Evolutionary conservation across 164 flowering plant genomes (phyloP).

Genomic region (Saururus chinensis): DNA sequence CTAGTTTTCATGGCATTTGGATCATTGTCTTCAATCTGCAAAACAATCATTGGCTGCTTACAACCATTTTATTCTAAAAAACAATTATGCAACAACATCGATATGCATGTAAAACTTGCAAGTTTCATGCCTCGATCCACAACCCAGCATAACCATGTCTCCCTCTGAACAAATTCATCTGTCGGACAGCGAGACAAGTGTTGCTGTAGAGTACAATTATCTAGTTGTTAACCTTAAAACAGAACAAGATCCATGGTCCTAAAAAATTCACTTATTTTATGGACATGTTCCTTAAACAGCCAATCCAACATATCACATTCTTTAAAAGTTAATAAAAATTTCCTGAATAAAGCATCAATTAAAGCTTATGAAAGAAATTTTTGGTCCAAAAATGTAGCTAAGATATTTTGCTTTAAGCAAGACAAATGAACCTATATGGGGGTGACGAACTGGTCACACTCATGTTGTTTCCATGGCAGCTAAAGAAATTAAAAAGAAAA

Average conservation of each 20-base stretch:
- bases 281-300: not conserved
- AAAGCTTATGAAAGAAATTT: not conserved
- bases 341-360: not conserved
- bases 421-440: not conserved
- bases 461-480: too few species aligned
- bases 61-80: not conserved
- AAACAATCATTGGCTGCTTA: not conserved
- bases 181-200: too few species aligned
- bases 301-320: not conserved
- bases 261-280: too few species aligned
- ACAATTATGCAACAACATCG: not conserved
- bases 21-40: slow-evolving; percentile 57
- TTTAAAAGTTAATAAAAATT: too few species aligned
- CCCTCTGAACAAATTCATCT: too few species aligned
- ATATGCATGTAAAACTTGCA: not conserved
- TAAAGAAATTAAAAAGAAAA: too few species aligned
- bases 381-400: not conserved
- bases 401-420: not conserved
- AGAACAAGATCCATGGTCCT: not conserved
- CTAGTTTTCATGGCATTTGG: slow-evolving; percentile 57
- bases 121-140: not conserved
- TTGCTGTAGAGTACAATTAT: too few species aligned
- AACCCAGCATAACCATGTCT: too few species aligned
- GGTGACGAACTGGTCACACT: too few species aligned
- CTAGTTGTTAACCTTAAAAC: too few species aligned